A percentile compares a stretch with the other conserved stretches of the same genome.
Evolutionary conservation across 257 asterid species (phyloP).

Genomic region (Solanum habrochaites): DNA sequence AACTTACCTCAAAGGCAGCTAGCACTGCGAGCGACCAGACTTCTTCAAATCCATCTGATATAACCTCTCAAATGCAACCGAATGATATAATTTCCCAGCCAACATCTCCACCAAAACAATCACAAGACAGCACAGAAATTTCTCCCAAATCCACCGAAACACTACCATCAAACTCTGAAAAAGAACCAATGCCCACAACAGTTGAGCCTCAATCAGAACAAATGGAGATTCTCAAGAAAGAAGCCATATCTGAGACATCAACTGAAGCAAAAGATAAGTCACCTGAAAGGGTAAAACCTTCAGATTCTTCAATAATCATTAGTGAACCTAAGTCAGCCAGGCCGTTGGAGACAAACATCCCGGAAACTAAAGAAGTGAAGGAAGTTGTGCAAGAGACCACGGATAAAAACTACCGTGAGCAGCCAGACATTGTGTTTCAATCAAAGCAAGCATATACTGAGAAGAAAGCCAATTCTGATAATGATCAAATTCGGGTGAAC

Average conservation of each 20-base stretch:
- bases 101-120: constrained; percentile 18
- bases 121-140: constrained; percentile 9
- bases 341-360: not conserved
- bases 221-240: constrained; percentile 14
- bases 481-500: constrained; percentile 11
- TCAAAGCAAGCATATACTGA: not conserved
- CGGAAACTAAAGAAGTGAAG: constrained; percentile 28
- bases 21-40: constrained; percentile 21
- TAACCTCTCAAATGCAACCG: not conserved
- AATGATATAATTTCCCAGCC: constrained; percentile 5
- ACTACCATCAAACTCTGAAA: constrained; percentile 3
- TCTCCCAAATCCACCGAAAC: constrained; percentile 4
- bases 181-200: constrained; percentile 9
- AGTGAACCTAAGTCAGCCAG: constrained; percentile 15
- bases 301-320: constrained; percentile 2
- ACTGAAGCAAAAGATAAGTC: constrained; percentile 1
- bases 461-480: constrained; percentile 2
- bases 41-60: constrained; percentile 19
- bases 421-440: constrained; percentile 5
- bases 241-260: not conserved
- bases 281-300: constrained; percentile 4
- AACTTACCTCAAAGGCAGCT: constrained; percentile 7
- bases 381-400: constrained; percentile 23
- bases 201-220: constrained; percentile 4
- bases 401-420: constrained; percentile 5